These are phyloP conservation scores for Blastobotrys arbuscula DNA, from an alignment of 1,139 yeast species.

Conservation along the genomic window DNA sequence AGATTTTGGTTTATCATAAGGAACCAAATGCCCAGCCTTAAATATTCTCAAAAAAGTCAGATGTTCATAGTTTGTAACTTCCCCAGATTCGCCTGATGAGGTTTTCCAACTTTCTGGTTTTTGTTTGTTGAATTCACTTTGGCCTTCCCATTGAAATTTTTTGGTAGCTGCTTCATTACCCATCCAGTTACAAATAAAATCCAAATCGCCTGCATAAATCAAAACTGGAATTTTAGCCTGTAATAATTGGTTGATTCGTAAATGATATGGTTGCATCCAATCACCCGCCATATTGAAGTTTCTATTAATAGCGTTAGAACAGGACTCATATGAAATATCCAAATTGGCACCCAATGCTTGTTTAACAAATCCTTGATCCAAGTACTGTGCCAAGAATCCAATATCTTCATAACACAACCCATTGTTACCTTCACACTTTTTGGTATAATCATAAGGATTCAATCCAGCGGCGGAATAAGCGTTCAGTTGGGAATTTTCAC, in stretches of 20 bases:
- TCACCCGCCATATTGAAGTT: conserved; percentile 77
- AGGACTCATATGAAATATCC: conserved; percentile 63
- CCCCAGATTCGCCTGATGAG: conserved; percentile 45
- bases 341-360: conserved; percentile 87
- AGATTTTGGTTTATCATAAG: conserved; percentile 67
- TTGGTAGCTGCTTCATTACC: conserved; percentile 80
- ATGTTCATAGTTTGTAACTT: conserved; percentile 49
- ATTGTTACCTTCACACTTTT: conserved; percentile 70
- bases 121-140: conserved; percentile 31
- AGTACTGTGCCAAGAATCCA: conserved; percentile 57
- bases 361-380: conserved; percentile 63
- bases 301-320: conserved; percentile 44
- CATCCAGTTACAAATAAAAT: conserved; percentile 85
- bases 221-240: conserved; percentile 65
- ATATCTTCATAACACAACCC: conserved; percentile 67
- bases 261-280: conserved; percentile 55
- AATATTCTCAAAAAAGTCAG: conserved; percentile 60
- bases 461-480: conserved; percentile 88
- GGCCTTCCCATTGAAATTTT: conserved; percentile 56
- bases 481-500: conserved; percentile 81
- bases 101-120: conserved; percentile 36
- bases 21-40: conserved; percentile 70
- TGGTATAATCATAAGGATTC: conserved; percentile 89
- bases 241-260: conserved; percentile 48
- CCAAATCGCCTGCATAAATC: conserved; percentile 86